These are phyloP conservation scores for Puccinia triticina DNA, from an alignment of 1,284 basidiomycete species.

Conservation along the genomic window DNA sequence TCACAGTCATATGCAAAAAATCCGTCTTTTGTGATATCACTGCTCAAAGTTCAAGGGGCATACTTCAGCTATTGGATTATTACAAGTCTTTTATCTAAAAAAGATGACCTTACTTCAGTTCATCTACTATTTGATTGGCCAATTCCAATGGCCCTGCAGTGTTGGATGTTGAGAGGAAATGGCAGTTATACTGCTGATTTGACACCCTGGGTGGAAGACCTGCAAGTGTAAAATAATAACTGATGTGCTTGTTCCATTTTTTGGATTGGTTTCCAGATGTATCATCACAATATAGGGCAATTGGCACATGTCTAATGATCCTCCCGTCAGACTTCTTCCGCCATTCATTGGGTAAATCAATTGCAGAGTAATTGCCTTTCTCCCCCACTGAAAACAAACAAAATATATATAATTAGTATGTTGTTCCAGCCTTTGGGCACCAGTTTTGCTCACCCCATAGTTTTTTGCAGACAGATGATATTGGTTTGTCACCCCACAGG, in stretches of 20 bases:
- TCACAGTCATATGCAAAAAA: not conserved
- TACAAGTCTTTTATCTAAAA: too few species aligned
- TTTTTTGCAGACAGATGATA: too few species aligned
- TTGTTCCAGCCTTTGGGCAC: too few species aligned
- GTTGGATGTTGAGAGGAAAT: conserved; percentile 18
- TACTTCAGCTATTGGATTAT: too few species aligned
- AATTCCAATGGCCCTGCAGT: conserved; percentile 61
- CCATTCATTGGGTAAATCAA: conserved; percentile 36
- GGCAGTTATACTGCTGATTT: conserved; percentile 15
- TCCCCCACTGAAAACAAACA: too few species aligned
- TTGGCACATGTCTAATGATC: conserved; percentile 55
- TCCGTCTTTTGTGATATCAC: not conserved
- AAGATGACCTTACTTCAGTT: conserved; percentile 57
- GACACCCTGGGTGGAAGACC: conserved; percentile 57
- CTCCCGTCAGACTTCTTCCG: conserved; percentile 39
- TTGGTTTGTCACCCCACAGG: too few species aligned
- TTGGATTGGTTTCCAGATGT: conserved; percentile 64
- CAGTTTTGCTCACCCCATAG: too few species aligned
- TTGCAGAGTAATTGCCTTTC: too few species aligned
- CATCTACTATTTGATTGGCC: conserved; percentile 61
- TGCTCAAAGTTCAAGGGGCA: too few species aligned
- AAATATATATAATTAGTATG: too few species aligned
- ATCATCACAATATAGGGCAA: conserved; percentile 64
- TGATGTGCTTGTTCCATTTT: conserved; percentile 64
- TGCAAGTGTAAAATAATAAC: conserved; percentile 60